Evolutionary conservation across 192 early-diverging fungal species (phyloP).

Genomic region (Umbelopsis sp.): DNA sequence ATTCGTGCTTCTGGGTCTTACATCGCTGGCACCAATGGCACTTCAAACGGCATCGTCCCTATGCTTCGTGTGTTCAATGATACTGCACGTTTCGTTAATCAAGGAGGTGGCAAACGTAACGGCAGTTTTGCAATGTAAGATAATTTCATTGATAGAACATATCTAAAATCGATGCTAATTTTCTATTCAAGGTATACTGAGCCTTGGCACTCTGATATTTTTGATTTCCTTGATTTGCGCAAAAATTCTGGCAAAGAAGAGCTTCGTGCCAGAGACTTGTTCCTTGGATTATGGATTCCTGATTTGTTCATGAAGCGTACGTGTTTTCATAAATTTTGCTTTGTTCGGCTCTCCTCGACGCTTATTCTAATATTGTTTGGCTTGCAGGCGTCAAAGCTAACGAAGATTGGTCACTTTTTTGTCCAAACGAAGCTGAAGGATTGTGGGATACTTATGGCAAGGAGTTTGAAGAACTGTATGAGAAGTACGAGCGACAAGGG

Average conservation of each 20-base stretch:
- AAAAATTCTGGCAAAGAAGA: constrained; percentile 99
- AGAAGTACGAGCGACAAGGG: constrained; percentile 82
- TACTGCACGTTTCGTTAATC: constrained; percentile 96
- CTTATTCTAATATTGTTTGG: not conserved
- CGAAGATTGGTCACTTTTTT: constrained; percentile 92
- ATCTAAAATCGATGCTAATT: not conserved
- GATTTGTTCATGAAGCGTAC: constrained; percentile 94
- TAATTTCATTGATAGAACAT: not conserved
- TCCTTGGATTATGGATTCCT: constrained; percentile 94
- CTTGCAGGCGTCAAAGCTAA: constrained; percentile 69
- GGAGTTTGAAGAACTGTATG: constrained; percentile 84
- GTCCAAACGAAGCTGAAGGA: constrained; percentile 89
- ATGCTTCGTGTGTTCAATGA: constrained; percentile 98
- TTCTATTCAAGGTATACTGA: constrained; percentile 74
- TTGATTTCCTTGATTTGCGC: constrained; percentile 92
- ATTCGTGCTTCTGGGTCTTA: constrained; percentile 93
- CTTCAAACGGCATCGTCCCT: constrained; percentile 94
- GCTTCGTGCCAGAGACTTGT: constrained; percentile 91
- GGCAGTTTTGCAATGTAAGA: constrained; percentile 90
- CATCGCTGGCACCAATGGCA: constrained; percentile 96
- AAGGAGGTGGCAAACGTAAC: constrained; percentile 95
- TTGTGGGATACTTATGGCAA: constrained; percentile 87
- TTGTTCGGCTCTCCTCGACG: no score
- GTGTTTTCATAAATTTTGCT: not conserved
- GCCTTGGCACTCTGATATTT: constrained; percentile 97